Evolutionary conservation across 2,329 filamentous ascomycete species (phyloP).

Genomic region (Dactylellina cionopaga): DNA sequence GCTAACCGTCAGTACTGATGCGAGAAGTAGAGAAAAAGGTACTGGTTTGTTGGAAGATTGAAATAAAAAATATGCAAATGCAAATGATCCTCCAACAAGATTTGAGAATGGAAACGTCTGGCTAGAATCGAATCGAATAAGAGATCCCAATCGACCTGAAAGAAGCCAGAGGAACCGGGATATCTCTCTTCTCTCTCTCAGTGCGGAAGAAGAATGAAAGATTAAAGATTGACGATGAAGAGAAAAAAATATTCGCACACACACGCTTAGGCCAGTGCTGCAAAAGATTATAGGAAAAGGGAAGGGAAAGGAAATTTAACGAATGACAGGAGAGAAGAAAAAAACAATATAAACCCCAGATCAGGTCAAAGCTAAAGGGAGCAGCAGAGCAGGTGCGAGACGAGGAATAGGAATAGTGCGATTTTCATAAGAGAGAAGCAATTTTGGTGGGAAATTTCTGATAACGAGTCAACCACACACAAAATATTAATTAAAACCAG

Average conservation of each 20-base stretch:
- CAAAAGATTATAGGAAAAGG: conserved; percentile 19
- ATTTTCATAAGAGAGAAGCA: conserved; percentile 23
- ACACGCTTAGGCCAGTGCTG: conserved; percentile 37
- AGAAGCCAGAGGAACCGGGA: conserved; percentile 6
- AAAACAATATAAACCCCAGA: conserved; percentile 37
- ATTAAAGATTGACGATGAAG: conserved; percentile 52
- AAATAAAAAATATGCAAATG: conserved; percentile 44
- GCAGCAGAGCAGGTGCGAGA: conserved; percentile 42
- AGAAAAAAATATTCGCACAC: conserved; percentile 38
- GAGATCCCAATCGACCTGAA: conserved; percentile 37
- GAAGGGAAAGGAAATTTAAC: conserved; percentile 33
- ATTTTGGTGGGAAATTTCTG: conserved; percentile 42
- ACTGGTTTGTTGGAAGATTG: conserved; percentile 22
- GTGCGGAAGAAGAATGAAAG: conserved; percentile 35
- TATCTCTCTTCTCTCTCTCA: conserved; percentile 11
- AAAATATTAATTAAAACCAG: too few relatives aligned
- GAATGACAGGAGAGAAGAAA: conserved; percentile 22
- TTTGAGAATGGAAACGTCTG: conserved; percentile 46
- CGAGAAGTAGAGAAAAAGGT: conserved; percentile 31
- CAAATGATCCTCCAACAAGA: conserved; percentile 54
- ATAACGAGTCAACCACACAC: conserved; percentile 46
- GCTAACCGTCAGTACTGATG: conserved; percentile 49
- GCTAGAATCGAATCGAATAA: conserved; percentile 43
- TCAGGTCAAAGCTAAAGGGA: conserved; percentile 47
- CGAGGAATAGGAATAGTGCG: conserved; percentile 43